phyloP scores from a whole-genome alignment of 2,329 filamentous ascomycete genomes.

The Monosporascus ibericus region DNA sequence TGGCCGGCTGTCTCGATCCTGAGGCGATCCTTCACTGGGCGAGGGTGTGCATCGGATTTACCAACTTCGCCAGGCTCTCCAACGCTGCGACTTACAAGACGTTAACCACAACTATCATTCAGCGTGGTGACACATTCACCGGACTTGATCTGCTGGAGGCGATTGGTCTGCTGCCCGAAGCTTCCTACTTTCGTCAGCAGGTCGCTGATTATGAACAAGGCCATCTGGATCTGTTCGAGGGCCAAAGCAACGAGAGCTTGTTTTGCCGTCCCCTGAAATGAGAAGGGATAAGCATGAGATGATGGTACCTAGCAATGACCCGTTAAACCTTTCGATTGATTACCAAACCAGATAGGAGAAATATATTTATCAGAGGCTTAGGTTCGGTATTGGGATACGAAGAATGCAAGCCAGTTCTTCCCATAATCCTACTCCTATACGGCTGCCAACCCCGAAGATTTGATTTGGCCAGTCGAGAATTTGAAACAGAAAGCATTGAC shows the following conservation, averaged over 20 bases:
- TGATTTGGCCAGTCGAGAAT: too few species aligned
- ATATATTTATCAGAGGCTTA: too few species aligned
- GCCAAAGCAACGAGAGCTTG: neutral
- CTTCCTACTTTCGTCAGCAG: slow-evolving; percentile 2
- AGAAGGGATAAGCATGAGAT: too few species aligned
- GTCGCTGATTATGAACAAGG: slow-evolving; percentile 1
- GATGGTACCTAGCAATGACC: too few species aligned
- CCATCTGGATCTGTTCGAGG: slow-evolving; percentile 3
- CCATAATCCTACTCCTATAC: too few species aligned
- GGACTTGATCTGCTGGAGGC: slow-evolving; percentile 5
- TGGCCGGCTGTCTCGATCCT: slow-evolving; percentile 17
- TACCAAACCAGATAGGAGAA: too few species aligned
- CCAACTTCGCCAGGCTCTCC: slow-evolving; percentile 14
- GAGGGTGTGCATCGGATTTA: slow-evolving; percentile 11
- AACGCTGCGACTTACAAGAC: slow-evolving; percentile 4
- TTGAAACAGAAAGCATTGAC: too few species aligned
- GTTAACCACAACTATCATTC: neutral
- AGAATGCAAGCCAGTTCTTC: too few species aligned
- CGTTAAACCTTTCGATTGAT: too few species aligned
- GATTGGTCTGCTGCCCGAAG: slow-evolving; percentile 6
- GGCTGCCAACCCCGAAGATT: too few species aligned
- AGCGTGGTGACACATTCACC: neutral
- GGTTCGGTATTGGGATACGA: too few species aligned
- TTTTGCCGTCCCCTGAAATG: neutral
- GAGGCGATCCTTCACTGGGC: slow-evolving; percentile 16